phyloP scores from a whole-genome alignment of 2,329 filamentous ascomycete species.

The Penicillium fuscoglaucum region DNA sequence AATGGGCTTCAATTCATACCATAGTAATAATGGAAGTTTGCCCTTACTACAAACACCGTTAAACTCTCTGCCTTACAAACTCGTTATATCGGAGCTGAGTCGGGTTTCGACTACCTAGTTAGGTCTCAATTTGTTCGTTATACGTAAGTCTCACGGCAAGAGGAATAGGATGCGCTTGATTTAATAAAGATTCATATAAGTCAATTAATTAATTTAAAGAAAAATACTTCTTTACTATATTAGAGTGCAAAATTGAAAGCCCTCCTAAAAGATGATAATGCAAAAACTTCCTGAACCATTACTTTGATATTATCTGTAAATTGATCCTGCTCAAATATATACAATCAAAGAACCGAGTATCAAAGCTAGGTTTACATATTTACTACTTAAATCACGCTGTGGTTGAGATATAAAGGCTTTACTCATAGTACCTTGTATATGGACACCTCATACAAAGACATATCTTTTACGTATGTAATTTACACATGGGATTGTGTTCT shows the following conservation, averaged over 20 bases:
- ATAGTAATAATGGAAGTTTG: not conserved
- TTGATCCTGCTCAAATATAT: not conserved
- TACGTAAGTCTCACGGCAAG: not conserved
- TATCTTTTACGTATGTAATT: too few species aligned
- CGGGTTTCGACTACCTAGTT: not conserved
- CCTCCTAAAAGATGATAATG: not conserved
- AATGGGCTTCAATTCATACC: not conserved
- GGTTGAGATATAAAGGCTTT: not conserved
- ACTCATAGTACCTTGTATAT: not conserved
- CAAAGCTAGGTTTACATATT: not conserved
- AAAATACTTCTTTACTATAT: not conserved
- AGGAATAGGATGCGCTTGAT: not conserved
- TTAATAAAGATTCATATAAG: not conserved
- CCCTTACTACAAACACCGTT: too few species aligned
- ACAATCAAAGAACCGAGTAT: not conserved
- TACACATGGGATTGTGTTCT: not conserved
- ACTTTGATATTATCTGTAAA: not conserved
- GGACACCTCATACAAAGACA: not conserved
- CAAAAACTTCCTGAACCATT: not conserved
- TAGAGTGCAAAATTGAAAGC: not conserved
- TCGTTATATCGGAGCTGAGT: not conserved
- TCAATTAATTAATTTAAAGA: too few species aligned
- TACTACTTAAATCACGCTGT: not conserved
- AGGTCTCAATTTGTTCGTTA: not conserved
- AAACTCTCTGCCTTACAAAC: not conserved